Evolutionary conservation across 179 eudicot genomes (phyloP), one percentile per base, ranked within the genome.

Genomic region (Pouteria campechiana): DNA sequence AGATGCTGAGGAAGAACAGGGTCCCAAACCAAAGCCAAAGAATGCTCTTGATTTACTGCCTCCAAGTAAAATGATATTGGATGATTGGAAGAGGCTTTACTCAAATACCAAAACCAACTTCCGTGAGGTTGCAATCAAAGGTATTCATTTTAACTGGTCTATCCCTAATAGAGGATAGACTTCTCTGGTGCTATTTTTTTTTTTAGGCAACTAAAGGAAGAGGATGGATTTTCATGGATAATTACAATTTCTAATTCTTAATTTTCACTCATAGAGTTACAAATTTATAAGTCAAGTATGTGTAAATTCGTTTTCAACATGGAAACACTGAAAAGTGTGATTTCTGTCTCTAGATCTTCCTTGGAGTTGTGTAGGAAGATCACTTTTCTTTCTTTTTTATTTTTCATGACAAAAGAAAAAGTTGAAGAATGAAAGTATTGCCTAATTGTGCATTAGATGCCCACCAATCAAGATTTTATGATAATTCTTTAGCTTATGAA

Each of bases 21-120:
- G 82, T 25, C 93, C 95, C 37, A 85, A 85, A 61, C 88, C 88
- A 41, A 85, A 81, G 62, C 45, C 95, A 16, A 85, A 81, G 70
- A 85, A 85, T 48, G 88, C 95, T 13, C 75, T 85, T 37, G 95
- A 85, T 64, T 66, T 78, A 11, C 69, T 85, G 38, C 93, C 93
- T 7, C 95, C 93, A 2, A 86, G 95, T 58, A 70, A 44, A 68
- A 85, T 85, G 95, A 34, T 85, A 29, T 50, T 85, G 33, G 95
- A 85, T 78, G 95, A 85, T 0, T 85, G 95, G 95, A 85, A 85
- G 72, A 75, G 95, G 55, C 82, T 85, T 0, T 85, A 85, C 59
- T 85, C 95, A 5, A 85, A 85, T 65, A 85, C 95, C 22, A 85
- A 81, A 55, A 60, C 70, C 28, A 81, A 85, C 55, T 85, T 85